phyloP scores from a whole-genome alignment of 1,284 basidiomycete genomes.

The Cystobasidium slooffiae region DNA sequence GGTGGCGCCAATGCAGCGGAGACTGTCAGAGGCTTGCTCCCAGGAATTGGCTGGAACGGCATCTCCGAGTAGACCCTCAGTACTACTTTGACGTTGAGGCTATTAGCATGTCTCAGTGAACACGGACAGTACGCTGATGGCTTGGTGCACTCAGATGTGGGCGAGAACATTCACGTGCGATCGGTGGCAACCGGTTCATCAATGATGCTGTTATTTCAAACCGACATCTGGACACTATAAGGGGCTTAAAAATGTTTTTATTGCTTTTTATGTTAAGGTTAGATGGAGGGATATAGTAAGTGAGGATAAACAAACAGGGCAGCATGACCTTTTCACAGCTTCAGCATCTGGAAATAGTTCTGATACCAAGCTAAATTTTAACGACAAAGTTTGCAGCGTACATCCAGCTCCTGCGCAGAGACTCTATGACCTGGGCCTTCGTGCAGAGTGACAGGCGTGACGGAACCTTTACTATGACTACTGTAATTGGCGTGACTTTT shows the following conservation, averaged over 20 bases:
- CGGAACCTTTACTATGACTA: too few relatives aligned
- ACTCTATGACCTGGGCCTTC: too few relatives aligned
- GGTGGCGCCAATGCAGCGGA: conserved; percentile 35
- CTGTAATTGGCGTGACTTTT: not conserved
- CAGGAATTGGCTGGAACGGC: conserved; percentile 40
- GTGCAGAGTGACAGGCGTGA: too few relatives aligned
- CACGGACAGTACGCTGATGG: too few relatives aligned
- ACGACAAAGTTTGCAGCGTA: not conserved
- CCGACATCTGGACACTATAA: not conserved
- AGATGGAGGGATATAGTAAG: not conserved
- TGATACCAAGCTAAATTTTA: not conserved
- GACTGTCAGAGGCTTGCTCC: conserved; percentile 31
- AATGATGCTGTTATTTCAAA: not conserved
- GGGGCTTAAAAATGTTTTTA: conserved; percentile 4
- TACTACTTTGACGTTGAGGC: not conserved
- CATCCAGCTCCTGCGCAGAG: too few relatives aligned
- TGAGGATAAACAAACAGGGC: not conserved
- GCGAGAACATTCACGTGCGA: too few relatives aligned
- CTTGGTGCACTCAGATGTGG: too few relatives aligned
- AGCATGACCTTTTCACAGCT: not conserved
- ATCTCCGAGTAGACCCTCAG: not conserved
- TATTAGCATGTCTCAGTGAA: too few relatives aligned
- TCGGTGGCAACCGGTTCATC: not conserved
- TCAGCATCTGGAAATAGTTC: not conserved
- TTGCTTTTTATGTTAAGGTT: conserved; percentile 6